phyloP scores from a whole-genome alignment of 2,329 filamentous ascomycete species.

The Pyricularia pennisetigena region DNA sequence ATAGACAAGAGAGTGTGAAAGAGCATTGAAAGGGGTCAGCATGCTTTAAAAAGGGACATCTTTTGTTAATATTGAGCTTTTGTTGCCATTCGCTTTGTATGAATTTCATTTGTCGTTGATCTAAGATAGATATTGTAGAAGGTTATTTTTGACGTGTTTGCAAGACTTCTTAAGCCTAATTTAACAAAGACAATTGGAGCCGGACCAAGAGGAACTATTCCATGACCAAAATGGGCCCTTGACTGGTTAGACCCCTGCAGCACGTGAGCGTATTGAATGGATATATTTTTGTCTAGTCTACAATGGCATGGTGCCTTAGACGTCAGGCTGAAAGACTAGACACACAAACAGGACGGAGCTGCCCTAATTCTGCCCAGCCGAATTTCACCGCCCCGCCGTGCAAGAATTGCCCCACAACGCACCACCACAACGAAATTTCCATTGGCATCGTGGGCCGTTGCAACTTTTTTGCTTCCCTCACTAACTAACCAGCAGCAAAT shows the following conservation, averaged over 20 bases:
- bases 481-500: slow-evolving; percentile 25
- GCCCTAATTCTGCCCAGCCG: slow-evolving; percentile 33
- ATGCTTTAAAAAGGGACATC: not conserved
- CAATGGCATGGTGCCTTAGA: not conserved
- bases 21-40: not conserved
- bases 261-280: too few relatives aligned
- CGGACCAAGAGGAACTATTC: not conserved
- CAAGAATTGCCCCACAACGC: not conserved
- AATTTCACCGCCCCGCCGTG: slow-evolving; percentile 27
- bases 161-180: not conserved
- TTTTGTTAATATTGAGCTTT: not conserved
- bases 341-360: slow-evolving; percentile 3
- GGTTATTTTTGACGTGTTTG: not conserved
- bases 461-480: slow-evolving; percentile 13
- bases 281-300: too few relatives aligned
- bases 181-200: not conserved
- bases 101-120: not conserved
- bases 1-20: not conserved
- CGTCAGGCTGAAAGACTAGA: not conserved
- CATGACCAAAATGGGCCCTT: not conserved
- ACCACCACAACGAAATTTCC: not conserved
- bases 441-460: slow-evolving; percentile 2
- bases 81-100: not conserved
- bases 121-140: not conserved
- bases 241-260: not conserved